Evolutionary conservation across 2,329 filamentous ascomycete genomes (phyloP).

Genomic region (Trichoderma sp.): DNA sequence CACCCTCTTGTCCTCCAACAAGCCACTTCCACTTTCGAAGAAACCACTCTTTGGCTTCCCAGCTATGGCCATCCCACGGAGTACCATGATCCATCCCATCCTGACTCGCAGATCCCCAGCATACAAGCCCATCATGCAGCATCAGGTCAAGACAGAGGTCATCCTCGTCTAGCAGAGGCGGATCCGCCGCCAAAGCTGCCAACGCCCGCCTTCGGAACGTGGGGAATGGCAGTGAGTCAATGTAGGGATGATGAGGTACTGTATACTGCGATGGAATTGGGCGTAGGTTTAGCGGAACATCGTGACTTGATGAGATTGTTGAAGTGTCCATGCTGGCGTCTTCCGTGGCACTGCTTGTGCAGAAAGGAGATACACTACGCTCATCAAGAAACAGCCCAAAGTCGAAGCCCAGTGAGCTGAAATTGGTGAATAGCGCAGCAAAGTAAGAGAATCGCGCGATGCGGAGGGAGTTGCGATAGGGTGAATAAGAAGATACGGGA

Average conservation of each 20-base stretch:
- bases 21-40: constrained; percentile 14
- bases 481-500: constrained; percentile 2
- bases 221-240: constrained; percentile 3
- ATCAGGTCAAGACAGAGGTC: constrained; percentile 14
- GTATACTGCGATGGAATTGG: background rate
- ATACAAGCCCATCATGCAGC: constrained; percentile 2
- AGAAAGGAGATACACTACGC: constrained; percentile 6
- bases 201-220: background rate
- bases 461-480: constrained; percentile 5
- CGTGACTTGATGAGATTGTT: background rate
- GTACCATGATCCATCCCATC: constrained; percentile 2
- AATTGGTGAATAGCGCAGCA: background rate
- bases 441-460: constrained; percentile 11
- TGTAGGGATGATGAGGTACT: constrained; percentile 3
- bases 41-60: constrained; percentile 18
- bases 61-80: constrained; percentile 11
- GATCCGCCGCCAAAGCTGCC: constrained; percentile 2
- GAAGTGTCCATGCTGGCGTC: background rate
- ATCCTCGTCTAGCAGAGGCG: constrained; percentile 10
- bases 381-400: constrained; percentile 15
- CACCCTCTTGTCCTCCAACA: constrained; percentile 1
- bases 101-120: constrained; percentile 1
- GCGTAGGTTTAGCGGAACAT: background rate
- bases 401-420: constrained; percentile 8
- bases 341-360: background rate